Evolutionary conservation across 1,284 basidiomycete species (phyloP).

Genomic region (Neonothopanus nambi): DNA sequence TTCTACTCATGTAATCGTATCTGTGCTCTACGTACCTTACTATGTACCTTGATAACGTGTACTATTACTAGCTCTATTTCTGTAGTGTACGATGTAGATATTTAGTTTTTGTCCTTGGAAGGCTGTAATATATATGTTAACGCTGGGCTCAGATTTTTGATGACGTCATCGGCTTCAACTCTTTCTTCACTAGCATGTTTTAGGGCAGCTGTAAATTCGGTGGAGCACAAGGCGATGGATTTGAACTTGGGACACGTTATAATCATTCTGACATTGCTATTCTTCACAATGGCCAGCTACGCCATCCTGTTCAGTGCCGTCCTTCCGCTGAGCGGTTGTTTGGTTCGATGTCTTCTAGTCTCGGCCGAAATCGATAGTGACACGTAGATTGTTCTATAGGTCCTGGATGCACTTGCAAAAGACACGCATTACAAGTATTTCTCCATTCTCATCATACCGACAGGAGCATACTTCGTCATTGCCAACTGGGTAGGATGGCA

Average conservation of each 20-base stretch:
- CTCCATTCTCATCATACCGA: conserved; percentile 75
- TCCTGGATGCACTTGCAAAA: conserved; percentile 58
- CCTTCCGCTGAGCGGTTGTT: conserved; percentile 49
- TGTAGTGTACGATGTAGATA: too few relatives aligned
- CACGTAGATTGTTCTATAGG: conserved; percentile 37
- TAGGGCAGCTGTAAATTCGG: conserved; percentile 48
- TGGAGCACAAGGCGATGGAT: conserved; percentile 27
- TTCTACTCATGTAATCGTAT: too few relatives aligned
- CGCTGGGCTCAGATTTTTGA: too few relatives aligned
- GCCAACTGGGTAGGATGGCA: conserved; percentile 98
- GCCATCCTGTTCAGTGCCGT: conserved; percentile 67
- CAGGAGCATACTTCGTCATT: conserved; percentile 85
- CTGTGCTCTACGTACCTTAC: too few relatives aligned
- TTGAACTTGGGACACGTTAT: conserved; percentile 50
- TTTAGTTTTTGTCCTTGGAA: too few relatives aligned
- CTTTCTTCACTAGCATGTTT: conserved; percentile 18
- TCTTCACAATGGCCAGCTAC: conserved; percentile 62
- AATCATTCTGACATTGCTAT: conserved; percentile 45
- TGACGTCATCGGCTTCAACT: neutral
- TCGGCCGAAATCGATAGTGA: neutral
- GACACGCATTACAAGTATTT: conserved; percentile 93
- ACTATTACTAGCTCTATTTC: too few relatives aligned
- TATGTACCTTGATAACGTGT: too few relatives aligned
- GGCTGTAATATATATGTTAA: too few relatives aligned
- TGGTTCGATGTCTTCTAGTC: conserved; percentile 37